Evolutionary conservation across 1,139 yeast species (phyloP).

Genomic region (Yamadazyma kanchanaburiensis): DNA sequence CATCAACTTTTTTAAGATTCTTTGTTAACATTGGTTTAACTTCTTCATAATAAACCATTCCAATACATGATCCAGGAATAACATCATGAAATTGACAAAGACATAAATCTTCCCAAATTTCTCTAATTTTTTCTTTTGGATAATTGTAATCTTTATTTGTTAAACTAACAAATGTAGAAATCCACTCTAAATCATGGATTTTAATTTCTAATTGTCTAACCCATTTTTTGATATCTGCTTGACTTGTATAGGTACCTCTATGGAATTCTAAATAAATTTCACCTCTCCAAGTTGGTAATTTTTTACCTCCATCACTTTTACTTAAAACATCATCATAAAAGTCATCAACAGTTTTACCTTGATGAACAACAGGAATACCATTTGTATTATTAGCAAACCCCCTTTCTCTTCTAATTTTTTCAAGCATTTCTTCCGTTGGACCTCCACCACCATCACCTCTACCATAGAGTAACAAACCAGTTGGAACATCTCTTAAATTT

Average conservation of each 20-base stretch:
- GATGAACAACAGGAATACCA: slow-evolving; percentile 73
- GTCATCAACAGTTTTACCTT: slow-evolving; percentile 75
- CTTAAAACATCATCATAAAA: slow-evolving; percentile 68
- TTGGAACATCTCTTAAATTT: slow-evolving; percentile 74
- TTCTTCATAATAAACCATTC: slow-evolving; percentile 87
- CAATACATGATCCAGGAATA: slow-evolving; percentile 93
- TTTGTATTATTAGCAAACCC: slow-evolving; percentile 82
- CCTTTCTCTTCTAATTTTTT: slow-evolving; percentile 85
- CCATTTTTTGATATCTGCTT: slow-evolving; percentile 77
- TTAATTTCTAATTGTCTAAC: slow-evolving; percentile 77
- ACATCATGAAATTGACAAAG: slow-evolving; percentile 97
- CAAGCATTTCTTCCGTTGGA: slow-evolving; percentile 90
- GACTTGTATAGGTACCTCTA: slow-evolving; percentile 95
- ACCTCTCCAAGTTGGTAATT: slow-evolving; percentile 85
- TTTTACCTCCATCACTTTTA: slow-evolving; percentile 60
- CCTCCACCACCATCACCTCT: slow-evolving; percentile 99
- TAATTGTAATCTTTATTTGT: slow-evolving; percentile 52
- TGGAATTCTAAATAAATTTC: slow-evolving; percentile 94
- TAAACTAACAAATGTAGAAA: slow-evolving; percentile 75
- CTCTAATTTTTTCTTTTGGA: slow-evolving; percentile 65
- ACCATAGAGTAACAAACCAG: slow-evolving; percentile 81
- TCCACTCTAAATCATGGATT: slow-evolving; percentile 80
- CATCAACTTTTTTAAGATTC: slow-evolving; percentile 51
- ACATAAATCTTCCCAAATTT: slow-evolving; percentile 83
- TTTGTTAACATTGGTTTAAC: slow-evolving; percentile 75